Conservation (phyloP, 768 basidiomycete genomes). For the Phaffia australis region DNA sequence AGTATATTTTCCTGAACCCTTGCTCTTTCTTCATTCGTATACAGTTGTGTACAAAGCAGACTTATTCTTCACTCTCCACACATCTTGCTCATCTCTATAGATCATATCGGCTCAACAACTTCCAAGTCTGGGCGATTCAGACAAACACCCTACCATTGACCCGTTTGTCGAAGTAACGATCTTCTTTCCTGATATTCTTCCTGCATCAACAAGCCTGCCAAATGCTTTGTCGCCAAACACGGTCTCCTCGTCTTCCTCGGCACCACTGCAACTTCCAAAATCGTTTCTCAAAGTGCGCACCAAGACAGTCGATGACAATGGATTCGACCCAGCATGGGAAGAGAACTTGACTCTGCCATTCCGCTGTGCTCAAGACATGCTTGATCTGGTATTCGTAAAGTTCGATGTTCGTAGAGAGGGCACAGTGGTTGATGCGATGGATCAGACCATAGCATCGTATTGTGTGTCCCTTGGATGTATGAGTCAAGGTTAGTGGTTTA, state of each 20-base stretch:
- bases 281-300: conserved; percentile 10
- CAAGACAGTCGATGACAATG: conserved; percentile 61
- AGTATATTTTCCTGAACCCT: conserved; percentile 36
- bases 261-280: conserved; percentile 39
- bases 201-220: conserved; percentile 10
- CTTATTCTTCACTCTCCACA: background rate
- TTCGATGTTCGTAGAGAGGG: conserved; percentile 63
- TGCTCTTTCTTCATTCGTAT: background rate
- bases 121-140: conserved; percentile 55
- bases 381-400: conserved; percentile 70
- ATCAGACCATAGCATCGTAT: conserved; percentile 60
- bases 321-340: conserved; percentile 86
- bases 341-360: conserved; percentile 61
- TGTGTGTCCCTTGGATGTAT: conserved; percentile 61
- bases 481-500: conserved; percentile 52
- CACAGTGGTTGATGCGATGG: conserved; percentile 45
- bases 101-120: conserved; percentile 85
- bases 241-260: conserved; percentile 30
- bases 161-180: conserved; percentile 74
- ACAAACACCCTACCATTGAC: conserved; percentile 54
- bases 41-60: background rate
- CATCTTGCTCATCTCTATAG: conserved; percentile 31
- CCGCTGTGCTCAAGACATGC: conserved; percentile 56
- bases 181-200: conserved; percentile 29
- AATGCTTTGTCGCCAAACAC: conserved; percentile 6